phyloP scores from a whole-genome alignment of 495 filamentous ascomycete genomes.

The Aspergillus biplanus region DNA sequence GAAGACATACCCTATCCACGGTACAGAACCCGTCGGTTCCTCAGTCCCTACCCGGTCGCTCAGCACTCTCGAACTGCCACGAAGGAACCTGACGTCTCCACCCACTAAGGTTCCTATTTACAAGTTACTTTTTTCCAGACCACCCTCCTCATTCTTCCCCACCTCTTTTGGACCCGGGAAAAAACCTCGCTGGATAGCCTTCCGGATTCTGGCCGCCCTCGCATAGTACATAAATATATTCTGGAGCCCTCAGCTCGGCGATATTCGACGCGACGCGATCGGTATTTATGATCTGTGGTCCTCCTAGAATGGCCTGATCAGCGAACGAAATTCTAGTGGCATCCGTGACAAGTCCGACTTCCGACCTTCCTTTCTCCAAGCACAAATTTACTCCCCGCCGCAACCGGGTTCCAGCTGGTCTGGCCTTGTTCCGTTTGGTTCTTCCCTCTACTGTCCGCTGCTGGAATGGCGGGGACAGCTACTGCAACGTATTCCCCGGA shows the following conservation, averaged over 20 bases:
- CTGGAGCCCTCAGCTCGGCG: conserved; percentile 9
- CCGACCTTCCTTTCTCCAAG: conserved; percentile 18
- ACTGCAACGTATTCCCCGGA: conserved; percentile 46
- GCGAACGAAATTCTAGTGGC: conserved; percentile 15
- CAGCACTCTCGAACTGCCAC: conserved; percentile 9
- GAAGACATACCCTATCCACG: conserved; percentile 22
- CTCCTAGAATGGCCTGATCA: conserved; percentile 44
- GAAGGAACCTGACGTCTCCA: conserved; percentile 23
- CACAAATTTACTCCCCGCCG: conserved; percentile 20
- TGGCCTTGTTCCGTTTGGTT: conserved; percentile 35
- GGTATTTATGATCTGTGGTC: conserved; percentile 18
- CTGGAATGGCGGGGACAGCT: conserved; percentile 51
- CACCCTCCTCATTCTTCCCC: conserved; percentile 14
- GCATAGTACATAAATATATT: conserved; percentile 20
- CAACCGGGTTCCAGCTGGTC: conserved; percentile 46
- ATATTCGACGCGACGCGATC: conserved; percentile 16
- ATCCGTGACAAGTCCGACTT: conserved; percentile 12
- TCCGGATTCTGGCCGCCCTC: conserved; percentile 21
- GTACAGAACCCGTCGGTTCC: conserved; percentile 27
- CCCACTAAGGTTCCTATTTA: conserved; percentile 36
- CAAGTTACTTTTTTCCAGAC: conserved; percentile 43
- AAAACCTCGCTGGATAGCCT: conserved; percentile 21
- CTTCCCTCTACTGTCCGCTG: conserved; percentile 17
- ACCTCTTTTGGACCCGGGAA: conserved; percentile 4
- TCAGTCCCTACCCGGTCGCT: conserved; percentile 3